Percentiles rank a stretch among this genome's conserved stretches.
Evolutionary conservation across 1,139 yeast genomes (phyloP).

Genomic region (Saccharomyces hybrid): DNA sequence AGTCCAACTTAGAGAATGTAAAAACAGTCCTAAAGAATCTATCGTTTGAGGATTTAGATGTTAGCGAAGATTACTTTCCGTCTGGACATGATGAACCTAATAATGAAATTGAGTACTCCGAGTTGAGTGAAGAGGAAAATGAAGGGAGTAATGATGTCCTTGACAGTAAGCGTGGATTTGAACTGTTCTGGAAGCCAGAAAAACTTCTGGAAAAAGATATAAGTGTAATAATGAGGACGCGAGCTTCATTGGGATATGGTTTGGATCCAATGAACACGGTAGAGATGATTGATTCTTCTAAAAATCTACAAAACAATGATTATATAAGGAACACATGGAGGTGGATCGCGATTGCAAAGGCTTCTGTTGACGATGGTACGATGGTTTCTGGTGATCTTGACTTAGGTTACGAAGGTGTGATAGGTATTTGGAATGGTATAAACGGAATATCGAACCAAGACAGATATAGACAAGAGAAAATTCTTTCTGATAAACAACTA

Average conservation of each 20-base stretch:
- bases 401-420: slow-evolving; percentile 79
- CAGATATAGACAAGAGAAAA: slow-evolving; percentile 36
- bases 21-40: slow-evolving; percentile 18
- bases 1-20: slow-evolving; percentile 18
- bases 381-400: slow-evolving; percentile 64
- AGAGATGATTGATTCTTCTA: slow-evolving; percentile 48
- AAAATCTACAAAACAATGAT: slow-evolving; percentile 45
- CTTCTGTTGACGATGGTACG: slow-evolving; percentile 57
- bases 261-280: slow-evolving; percentile 61
- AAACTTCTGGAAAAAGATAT: slow-evolving; percentile 51
- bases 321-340: slow-evolving; percentile 77
- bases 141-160: slow-evolving; percentile 18
- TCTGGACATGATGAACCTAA: slow-evolving; percentile 21
- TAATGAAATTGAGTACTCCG: neutral
- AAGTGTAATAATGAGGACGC: slow-evolving; percentile 53
- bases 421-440: slow-evolving; percentile 84
- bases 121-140: neutral
- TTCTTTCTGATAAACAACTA: slow-evolving; percentile 39
- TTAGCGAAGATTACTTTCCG: slow-evolving; percentile 23
- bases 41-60: slow-evolving; percentile 30
- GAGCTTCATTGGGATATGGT: slow-evolving; percentile 72
- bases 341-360: slow-evolving; percentile 72
- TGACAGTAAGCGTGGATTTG: slow-evolving; percentile 18
- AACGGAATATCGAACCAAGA: slow-evolving; percentile 53
- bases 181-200: slow-evolving; percentile 29